Evolutionary conservation across 495 filamentous ascomycete species (phyloP), one percentile per base, ranked within the genome.

Genomic region (Acidiella bohemica): DNA sequence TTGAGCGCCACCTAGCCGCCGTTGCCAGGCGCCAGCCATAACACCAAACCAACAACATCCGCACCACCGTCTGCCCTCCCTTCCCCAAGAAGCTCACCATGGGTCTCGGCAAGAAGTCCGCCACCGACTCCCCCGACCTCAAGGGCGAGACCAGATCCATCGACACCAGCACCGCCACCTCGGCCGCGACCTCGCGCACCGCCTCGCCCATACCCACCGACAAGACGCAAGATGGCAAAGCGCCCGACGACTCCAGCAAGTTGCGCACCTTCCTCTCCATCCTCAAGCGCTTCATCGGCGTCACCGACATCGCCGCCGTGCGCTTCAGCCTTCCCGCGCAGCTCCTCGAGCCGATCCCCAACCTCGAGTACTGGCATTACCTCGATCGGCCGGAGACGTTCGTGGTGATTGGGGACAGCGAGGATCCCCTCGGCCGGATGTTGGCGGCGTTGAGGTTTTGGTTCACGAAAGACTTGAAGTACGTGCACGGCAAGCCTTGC

Each of bases 381-480:
- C 68, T 97, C 56, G 90, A 97, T 59, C 75, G 84, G 47, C 90
- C 90, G 5, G 92, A 93, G 61, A 83, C 86, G 28, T 97, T 97
- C 61, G 75, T 84, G 53, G 87, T 85, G 42, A 95, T 97, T 63
- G 90, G 88, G 44, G 88, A 88, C 53, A 88, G 88, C 7, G 80
- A 95, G 46, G 85, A 95, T 49, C 70, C 75, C 6, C 65, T 95
- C 36, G 88, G 85, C 46, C 85, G 90, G 41, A 95, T 93, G 79
- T 70, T 97, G 28, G 87, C 81, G 46, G 81, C 92, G 23, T 61
- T 94, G 53, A 75, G 90, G 24, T 97, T 97, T 58, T 97, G 90
- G 90, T 96, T 95, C 50, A 94, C 90, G 18, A 96, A 96, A 57
- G 90, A 97, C 56, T 58, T 97, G 70, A 97, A 96, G 75, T 97